Evolutionary conservation across 331 rosid genomes (phyloP).

Genomic region (Phaseolus coccineus): DNA sequence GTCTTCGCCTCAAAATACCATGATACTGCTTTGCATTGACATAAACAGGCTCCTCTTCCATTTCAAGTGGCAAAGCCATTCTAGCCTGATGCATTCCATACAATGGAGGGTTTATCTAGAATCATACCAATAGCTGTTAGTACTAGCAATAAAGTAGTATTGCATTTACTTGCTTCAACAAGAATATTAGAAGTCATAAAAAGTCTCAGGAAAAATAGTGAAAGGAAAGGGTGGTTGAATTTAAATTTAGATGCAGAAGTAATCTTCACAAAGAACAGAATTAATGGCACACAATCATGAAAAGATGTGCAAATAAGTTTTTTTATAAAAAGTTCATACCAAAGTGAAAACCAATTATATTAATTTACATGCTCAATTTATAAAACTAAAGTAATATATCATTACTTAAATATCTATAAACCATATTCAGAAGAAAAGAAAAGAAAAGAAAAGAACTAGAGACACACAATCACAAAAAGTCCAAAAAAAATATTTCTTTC

Average conservation of each 20-base stretch:
- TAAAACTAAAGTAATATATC: no score
- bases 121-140: slow-evolving; percentile 43
- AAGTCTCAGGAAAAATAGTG: not conserved
- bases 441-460: not conserved
- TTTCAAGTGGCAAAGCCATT: slow-evolving; percentile 87
- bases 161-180: slow-evolving; percentile 19
- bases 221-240: not conserved
- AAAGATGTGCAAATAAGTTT: not conserved
- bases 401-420: not conserved
- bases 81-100: slow-evolving; percentile 76
- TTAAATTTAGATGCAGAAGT: not conserved
- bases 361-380: no score
- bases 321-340: not conserved
- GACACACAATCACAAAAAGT: not conserved
- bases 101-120: slow-evolving; percentile 70
- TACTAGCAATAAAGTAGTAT: slow-evolving; percentile 13
- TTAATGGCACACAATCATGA: not conserved
- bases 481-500: not conserved
- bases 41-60: slow-evolving; percentile 93
- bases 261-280: not conserved
- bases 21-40: slow-evolving; percentile 96
- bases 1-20: slow-evolving; percentile 90
- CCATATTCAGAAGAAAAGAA: not conserved
- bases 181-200: slow-evolving; percentile 19
- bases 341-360: no score